Evolutionary conservation across 192 early-diverging fungal genomes (phyloP).

Genomic region (Backusella parvicylindrica): DNA sequence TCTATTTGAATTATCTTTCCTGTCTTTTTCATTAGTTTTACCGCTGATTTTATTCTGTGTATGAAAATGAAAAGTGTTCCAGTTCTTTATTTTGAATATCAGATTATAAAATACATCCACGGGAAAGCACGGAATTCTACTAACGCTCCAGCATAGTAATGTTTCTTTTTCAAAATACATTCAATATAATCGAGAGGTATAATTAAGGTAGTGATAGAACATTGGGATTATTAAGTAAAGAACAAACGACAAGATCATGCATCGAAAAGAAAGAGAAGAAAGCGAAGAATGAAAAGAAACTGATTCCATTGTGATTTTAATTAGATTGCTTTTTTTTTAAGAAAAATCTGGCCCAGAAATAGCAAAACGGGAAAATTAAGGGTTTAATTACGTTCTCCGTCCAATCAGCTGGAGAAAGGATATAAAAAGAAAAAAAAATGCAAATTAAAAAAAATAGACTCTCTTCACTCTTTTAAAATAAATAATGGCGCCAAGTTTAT

Average conservation of each 20-base stretch:
- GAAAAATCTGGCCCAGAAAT: not conserved
- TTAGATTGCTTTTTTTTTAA: not conserved
- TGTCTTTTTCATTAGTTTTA: not conserved
- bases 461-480: not conserved
- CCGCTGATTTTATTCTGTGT: not conserved
- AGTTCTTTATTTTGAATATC: not conserved
- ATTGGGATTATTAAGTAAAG: not conserved
- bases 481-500: not conserved
- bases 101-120: not conserved
- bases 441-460: not conserved
- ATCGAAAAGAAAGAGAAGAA: not conserved
- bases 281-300: not conserved
- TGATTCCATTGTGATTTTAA: not conserved
- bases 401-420: not conserved
- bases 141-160: not conserved
- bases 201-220: not conserved
- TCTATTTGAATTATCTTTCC: not conserved
- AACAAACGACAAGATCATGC: not conserved
- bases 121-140: not conserved
- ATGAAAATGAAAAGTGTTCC: not conserved
- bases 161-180: not conserved
- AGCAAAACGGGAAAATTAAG: not conserved
- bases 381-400: not conserved
- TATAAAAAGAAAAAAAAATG: not conserved
- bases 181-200: not conserved